Base-by-base conservation (phyloP, 192 early-diverging fungal species). In the Phlyctochytrium bullatum region DNA sequence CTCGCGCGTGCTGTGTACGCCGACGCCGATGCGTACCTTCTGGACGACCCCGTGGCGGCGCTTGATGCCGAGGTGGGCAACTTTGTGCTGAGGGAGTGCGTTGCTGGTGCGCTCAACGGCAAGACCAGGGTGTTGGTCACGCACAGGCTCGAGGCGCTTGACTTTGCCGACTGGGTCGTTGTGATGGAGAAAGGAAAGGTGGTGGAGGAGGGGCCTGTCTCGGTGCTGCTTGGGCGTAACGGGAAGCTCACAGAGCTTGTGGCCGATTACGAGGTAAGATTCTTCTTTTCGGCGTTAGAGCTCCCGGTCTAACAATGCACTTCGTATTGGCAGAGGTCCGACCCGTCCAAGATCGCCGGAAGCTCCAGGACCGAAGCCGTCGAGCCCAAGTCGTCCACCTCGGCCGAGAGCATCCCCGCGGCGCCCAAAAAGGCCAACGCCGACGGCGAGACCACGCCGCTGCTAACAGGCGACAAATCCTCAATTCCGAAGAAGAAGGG, bases 121-220 rank as follows among this genome's bases (percentile, higher is more conserved):
- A 95, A 95, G 77, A 90, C 93, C 2, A 81, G 91, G 14, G 66
- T 83, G 14, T 61, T 97, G 57, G 88, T 92, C 12, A 93, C 93
- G 0, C 90, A 94, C 68, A 78, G 84, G 35, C 78, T 93, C 3
- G 80, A 89, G 52, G 72, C 88, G 33, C 59, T 95, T 59, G 90
- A 87, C 2, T 74, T 82, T 25, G 87, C 83, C 27, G 87, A 93
- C 61, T 81, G 86, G 64, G 71, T 96, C 17, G 65, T 94, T 23
- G 83, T 81, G 17, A 53, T 95, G 36, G 80, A 88, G 28, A 76
- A 89, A 3, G 90, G 91, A 12, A 62, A 65, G 31, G 76, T 93
- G 36, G 77, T 73, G 2, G 88, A 89, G 68, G 72, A 84, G 31
- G 91, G 86, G 23, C 85, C 76, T 28, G 93, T 96, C 74, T 78